Evolutionary conservation across 2,329 filamentous ascomycete genomes (phyloP), one percentile per base, ranked within the genome.

Genomic region (Apiospora koreana): DNA sequence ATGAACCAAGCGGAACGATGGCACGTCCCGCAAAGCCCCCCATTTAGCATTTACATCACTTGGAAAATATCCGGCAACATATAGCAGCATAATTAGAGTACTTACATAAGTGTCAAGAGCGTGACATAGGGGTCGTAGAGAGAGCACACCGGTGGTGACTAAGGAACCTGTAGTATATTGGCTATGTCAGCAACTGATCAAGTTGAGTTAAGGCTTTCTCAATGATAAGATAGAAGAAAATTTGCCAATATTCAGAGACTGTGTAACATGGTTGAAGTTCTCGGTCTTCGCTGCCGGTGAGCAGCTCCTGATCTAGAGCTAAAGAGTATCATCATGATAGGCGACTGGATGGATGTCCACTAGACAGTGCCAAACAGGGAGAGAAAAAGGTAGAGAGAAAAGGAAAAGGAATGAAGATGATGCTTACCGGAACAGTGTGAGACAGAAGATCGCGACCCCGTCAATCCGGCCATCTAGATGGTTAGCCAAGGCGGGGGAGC

Each of bases 221-320:
- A n/a, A 23, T 54, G 21, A 23, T 31, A 62, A 62, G 54, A 18
- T 28, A 38, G 45, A 66, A 45, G 14, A 18, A 45, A 31, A 25
- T 25, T 18, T 23, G 43, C 67, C 42, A 54, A 65, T 25, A 18
- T 68, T 71, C 70, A 71, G 70, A 71, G 68, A 71, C 70, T 71
- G 70, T 71, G 70, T 71, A 71, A 70, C 70, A 71, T 71, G 68
- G 43, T 66, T 54, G 68, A 68, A 68, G 69, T 71, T 69, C 54
- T 71, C 70, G 70, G 45, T 71, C 68, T 66, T 71, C 35, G 69
- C 64, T 69, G 62, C 45, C 62, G 31, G 43, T 50, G 38, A 41
- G 45, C 62, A 66, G 69, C 68, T 71, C 66, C 70, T 68, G 70
- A 69, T 71, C 70, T 71, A 71, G 70, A 71, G 70, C 70, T 71